Evolutionary conservation across 192 early-diverging fungal genomes (phyloP), one percentile per base, ranked within the genome.

Genomic region (Entomortierella lignicola): DNA sequence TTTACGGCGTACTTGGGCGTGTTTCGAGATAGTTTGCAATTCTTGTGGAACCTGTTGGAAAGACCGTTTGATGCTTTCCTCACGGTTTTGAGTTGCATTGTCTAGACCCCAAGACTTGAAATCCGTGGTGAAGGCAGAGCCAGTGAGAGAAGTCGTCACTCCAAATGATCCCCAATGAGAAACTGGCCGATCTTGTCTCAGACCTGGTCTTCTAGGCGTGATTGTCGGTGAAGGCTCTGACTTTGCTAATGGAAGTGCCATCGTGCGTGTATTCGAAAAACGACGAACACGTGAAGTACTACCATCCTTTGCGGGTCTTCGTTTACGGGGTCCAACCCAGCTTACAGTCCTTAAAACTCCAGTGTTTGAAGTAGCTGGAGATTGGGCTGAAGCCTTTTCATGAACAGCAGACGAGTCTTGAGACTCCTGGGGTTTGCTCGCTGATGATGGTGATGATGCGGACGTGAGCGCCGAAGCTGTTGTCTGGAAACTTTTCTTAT

Each of bases 241-340:
- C n/a, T n/a, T n/a, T n/a, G n/a, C n/a, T 7, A 31, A 39, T 23
- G 56, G 56, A 13, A 58, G 34, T 8, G 25, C 20, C 31, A 58
- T 39, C 3, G 34, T 39, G 4, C 56, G 11, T 23, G 56, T 53
- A 18, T 55, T 63, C 2, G 70, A 72, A n/a, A 64, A 62, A 8
- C 70, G 70, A 27, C 70, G 60, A 42, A 68, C 43, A 12, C 66
- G 66, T 1, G 60, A 29, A 20, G 37, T 1, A 10, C 5, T 55
- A 21, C 54, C 20, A 17, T 72, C 61, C 25, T 47, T 63, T 25
- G 50, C 31, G 32, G 18, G 12, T 37, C 70, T 50, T 29, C 70
- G 60, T 1, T 61, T 60, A 21, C 60, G 31, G 8, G 70, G 70
- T 23, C 70, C 70, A 21, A 47, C 60, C 70, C 60, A 72, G 55